phyloP scores from a whole-genome alignment of 2,329 filamentous ascomycete species.

The Alternaria sp. region DNA sequence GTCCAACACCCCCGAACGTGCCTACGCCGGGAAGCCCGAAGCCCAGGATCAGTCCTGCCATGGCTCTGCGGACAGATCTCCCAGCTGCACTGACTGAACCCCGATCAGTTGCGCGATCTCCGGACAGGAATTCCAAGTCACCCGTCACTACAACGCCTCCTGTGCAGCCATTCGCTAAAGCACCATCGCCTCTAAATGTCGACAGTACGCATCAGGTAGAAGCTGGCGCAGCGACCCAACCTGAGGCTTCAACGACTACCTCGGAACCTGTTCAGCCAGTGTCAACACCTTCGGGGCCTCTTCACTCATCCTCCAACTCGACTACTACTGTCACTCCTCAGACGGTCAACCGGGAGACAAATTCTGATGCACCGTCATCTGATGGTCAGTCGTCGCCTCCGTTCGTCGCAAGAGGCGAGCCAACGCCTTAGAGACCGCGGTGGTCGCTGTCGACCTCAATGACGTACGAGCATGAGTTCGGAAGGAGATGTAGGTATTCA shows the following conservation, averaged over 20 bases:
- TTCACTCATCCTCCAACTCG: conserved; percentile 11
- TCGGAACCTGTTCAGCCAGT: background rate
- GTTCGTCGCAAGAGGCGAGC: background rate
- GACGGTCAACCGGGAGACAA: background rate
- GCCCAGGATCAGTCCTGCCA: background rate
- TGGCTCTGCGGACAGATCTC: conserved; percentile 9
- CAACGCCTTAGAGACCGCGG: background rate
- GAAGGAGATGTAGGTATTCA: background rate
- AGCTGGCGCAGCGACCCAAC: background rate
- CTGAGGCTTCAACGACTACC: background rate
- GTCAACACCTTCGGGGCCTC: conserved; percentile 1
- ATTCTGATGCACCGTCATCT: background rate
- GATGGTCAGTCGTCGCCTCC: background rate
- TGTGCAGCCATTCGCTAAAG: background rate
- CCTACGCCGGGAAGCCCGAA: background rate
- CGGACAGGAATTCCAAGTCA: conserved; percentile 9
- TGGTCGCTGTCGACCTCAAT: background rate
- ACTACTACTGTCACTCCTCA: conserved; percentile 14
- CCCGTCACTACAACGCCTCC: background rate
- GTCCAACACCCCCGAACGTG: conserved; percentile 3
- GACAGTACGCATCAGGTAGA: background rate
- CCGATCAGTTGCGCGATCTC: conserved; percentile 15
- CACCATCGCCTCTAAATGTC: background rate
- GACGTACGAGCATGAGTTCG: background rate
- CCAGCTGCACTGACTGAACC: conserved; percentile 20